These are phyloP conservation scores for Clarireedia homoeocarpa DNA, from an alignment of 2,329 filamentous ascomycete genomes.

Conservation along the genomic window DNA sequence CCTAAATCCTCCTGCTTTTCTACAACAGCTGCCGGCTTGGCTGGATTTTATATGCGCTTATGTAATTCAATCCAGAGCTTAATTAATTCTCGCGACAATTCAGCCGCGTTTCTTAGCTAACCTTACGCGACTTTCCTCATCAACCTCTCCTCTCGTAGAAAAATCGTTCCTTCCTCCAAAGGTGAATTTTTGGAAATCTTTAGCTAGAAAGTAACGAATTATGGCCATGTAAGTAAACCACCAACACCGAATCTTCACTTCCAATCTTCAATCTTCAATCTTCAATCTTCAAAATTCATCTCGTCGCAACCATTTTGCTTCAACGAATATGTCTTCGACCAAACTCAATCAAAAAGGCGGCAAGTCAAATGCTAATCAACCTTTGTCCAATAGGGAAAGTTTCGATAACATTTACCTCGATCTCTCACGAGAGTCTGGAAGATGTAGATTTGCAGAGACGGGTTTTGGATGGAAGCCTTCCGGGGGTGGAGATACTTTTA, in stretches of 20 bases:
- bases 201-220: not conserved
- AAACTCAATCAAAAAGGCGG: too few species aligned
- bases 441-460: conserved; percentile 89
- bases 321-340: too few species aligned
- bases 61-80: not conserved
- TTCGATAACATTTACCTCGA: conserved; percentile 98
- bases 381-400: conserved; percentile 54
- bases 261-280: too few species aligned
- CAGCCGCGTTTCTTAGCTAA: too few species aligned
- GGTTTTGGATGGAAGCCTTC: conserved; percentile 93
- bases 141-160: not conserved
- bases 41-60: too few species aligned
- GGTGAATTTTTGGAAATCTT: too few species aligned
- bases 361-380: too few species aligned
- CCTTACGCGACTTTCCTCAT: not conserved
- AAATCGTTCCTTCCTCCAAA: not conserved
- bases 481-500: conserved; percentile 84
- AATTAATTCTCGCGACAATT: not conserved
- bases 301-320: too few species aligned
- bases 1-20: too few species aligned
- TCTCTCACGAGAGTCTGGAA: conserved; percentile 83
- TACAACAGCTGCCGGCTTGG: too few species aligned
- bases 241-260: too few species aligned
- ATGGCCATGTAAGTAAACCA: conserved; percentile 8
- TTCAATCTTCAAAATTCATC: too few species aligned